Evolutionary conservation across 352 stramenopile genomes (phyloP), one percentile per base, ranked within the genome.

Genomic region (Peronosclerospora sorghi): DNA sequence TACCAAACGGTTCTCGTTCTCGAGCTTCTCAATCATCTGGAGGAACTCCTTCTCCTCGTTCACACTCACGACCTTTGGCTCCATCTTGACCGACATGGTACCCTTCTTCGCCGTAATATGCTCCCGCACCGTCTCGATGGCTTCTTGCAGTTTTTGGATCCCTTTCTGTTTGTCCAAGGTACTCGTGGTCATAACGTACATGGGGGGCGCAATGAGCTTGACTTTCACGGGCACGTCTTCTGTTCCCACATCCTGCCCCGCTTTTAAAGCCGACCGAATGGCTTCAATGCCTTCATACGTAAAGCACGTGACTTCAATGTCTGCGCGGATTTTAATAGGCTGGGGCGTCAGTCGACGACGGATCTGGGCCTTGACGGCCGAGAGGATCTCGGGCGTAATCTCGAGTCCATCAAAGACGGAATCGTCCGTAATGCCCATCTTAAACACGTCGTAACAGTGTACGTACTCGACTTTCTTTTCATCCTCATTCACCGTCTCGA

Each of bases 281-380:
- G 95, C 96, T 59, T 99, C 96, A 56, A 99, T 98, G 26, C 96
- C 97, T 62, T 98, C 95, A 73, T 99, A 98, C 35, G 91, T 98
- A 66, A 98, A 99, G 79, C 96, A 99, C 27, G 93, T 98, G 39
- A 99, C 95, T 52, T 99, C 96, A 59, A 99, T 97, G 59, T 99
- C 97, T 23, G 95, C 94, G 35, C 97, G 89, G 50, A 99, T 95
- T 76, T 99, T 99, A 59, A 99, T 98, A 12, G 96, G 95, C 76
- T 99, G 95, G 20, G 96, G 95, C 41, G 96, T 97, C 45, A 99
- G 69, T 32, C 95, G 86, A 43, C 95, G 82, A 36, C 94, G 83
- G 59, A 99, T 98, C 65, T 99, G 96, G 13, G 76, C 74, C 62
- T 95, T 96, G 21, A 99, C 70, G 41, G 95, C 78, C 30, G 90